phyloP scores from a whole-genome alignment of 441 rosid species.

The Euphorbia celastroides region DNA sequence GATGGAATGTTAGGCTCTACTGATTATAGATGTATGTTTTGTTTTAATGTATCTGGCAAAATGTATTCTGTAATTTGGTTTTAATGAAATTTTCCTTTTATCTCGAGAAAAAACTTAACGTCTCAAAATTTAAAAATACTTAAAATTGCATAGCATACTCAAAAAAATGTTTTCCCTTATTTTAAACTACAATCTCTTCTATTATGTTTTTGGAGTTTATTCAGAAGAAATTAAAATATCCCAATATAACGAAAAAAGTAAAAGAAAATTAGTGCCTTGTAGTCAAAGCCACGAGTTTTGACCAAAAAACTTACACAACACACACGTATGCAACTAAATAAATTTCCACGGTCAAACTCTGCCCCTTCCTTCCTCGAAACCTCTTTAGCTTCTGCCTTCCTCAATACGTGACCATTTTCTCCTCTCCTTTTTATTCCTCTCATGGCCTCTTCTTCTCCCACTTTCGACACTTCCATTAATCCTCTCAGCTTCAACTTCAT shows the following conservation, averaged over 20 bases:
- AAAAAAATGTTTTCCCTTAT: too few species aligned
- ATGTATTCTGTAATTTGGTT: too few species aligned
- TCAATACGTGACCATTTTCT: constrained; percentile 35
- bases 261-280: constrained; percentile 26
- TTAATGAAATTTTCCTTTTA: too few species aligned
- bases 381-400: constrained; percentile 19
- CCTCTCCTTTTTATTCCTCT: background rate
- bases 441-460: constrained; percentile 35
- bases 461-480: constrained; percentile 23
- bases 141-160: too few species aligned
- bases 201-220: too few species aligned
- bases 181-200: too few species aligned
- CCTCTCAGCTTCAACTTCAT: constrained; percentile 36
- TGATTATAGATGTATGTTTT: too few species aligned
- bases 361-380: constrained; percentile 35
- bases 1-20: too few species aligned
- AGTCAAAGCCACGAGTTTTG: constrained; percentile 54
- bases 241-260: background rate
- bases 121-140: too few species aligned
- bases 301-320: constrained; percentile 17
- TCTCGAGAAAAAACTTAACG: too few species aligned
- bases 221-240: too few species aligned
- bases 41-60: too few species aligned
- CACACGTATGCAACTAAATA: background rate
- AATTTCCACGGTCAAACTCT: constrained; percentile 34